Evolutionary conservation across 345 rosid species (phyloP).

Genomic region (Syzygium aromaticum): DNA sequence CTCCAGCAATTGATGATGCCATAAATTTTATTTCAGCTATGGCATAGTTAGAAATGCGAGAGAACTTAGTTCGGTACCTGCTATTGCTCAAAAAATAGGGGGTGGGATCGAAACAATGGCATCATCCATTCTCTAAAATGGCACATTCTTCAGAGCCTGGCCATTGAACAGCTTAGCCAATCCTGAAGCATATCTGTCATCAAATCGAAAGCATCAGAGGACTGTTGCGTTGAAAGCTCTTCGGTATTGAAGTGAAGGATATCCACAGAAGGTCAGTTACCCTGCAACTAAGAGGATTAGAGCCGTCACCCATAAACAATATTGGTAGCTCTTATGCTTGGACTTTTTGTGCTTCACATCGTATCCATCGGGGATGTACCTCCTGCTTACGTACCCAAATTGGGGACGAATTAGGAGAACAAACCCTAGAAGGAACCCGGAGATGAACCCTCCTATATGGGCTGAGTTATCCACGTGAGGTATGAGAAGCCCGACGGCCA

Average conservation of each 20-base stretch:
- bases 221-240: background rate
- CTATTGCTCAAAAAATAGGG: background rate
- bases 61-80: background rate
- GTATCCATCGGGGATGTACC: conserved; percentile 59
- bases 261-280: conserved; percentile 12
- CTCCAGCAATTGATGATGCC: background rate
- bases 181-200: conserved; percentile 42
- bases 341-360: conserved; percentile 44
- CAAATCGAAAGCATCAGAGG: background rate
- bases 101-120: no score
- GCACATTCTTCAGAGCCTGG: background rate
- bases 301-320: conserved; percentile 32
- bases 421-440: conserved; percentile 81
- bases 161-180: conserved; percentile 35
- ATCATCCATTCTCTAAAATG: background rate
- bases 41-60: background rate
- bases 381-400: conserved; percentile 60
- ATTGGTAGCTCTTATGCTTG: conserved; percentile 64
- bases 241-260: background rate
- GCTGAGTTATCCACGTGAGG: conserved; percentile 91
- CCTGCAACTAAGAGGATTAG: conserved; percentile 41
- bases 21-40: background rate
- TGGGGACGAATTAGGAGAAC: conserved; percentile 83
- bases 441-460: conserved; percentile 78
- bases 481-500: conserved; percentile 55